Percentiles rank a stretch among this genome's conserved stretches.
Conservation (phyloP, 2,329 filamentous ascomycete genomes). For the Hypomyces rosellus region DNA sequence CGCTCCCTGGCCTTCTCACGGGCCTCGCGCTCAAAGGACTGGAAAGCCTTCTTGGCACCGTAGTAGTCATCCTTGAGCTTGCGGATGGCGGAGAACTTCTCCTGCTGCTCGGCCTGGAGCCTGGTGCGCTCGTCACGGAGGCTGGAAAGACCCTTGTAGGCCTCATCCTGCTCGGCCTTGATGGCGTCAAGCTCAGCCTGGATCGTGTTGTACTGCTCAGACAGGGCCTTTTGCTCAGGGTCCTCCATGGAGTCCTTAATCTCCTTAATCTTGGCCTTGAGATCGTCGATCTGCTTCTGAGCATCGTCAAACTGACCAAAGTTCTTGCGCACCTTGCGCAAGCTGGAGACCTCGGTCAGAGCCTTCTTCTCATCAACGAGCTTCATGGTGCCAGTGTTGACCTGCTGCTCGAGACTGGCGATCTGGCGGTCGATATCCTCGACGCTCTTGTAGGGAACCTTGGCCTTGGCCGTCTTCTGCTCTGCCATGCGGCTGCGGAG, state of each 20-base stretch:
- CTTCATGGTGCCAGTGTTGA: conserved; percentile 87
- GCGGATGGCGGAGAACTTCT: conserved; percentile 75
- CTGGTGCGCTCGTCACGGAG: conserved; percentile 82
- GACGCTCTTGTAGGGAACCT: conserved; percentile 76
- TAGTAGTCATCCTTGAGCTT: conserved; percentile 89
- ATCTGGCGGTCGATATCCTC: conserved; percentile 88
- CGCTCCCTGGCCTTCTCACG: conserved; percentile 71
- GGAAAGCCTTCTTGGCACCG: conserved; percentile 71
- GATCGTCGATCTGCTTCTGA: conserved; percentile 82
- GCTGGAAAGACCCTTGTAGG: conserved; percentile 78
- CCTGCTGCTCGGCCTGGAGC: conserved; percentile 78
- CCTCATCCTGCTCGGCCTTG: conserved; percentile 86
- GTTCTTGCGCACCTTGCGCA: conserved; percentile 86
- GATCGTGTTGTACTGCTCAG: conserved; percentile 77
- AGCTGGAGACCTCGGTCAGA: conserved; percentile 69
- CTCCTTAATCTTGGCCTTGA: conserved; percentile 81
- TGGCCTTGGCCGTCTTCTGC: conserved; percentile 77
- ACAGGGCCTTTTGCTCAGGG: conserved; percentile 81
- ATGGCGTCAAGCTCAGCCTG: conserved; percentile 83
- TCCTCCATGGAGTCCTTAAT: conserved; percentile 87
- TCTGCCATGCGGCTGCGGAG: conserved; percentile 79
- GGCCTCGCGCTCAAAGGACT: conserved; percentile 76
- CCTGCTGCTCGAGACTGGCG: conserved; percentile 70
- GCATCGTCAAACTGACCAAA: conserved; percentile 78
- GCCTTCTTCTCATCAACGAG: conserved; percentile 97